phyloP scores from a whole-genome alignment of 257 asterid genomes.

The Capsicum baccatum region DNA sequence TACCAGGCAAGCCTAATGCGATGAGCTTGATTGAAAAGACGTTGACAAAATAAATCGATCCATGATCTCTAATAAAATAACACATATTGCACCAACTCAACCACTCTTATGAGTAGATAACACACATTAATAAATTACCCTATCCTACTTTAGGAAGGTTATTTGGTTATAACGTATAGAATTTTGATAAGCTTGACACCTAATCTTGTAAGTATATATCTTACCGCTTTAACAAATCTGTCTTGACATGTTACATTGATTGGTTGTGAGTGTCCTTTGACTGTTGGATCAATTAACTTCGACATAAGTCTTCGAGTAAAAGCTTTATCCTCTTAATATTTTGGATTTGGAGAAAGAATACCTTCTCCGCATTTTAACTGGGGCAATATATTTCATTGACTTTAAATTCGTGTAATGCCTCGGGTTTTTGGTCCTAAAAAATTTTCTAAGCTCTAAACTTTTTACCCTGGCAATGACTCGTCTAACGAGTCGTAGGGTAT shows the following conservation, averaged over 20 bases:
- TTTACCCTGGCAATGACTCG: too few relatives aligned
- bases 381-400: background rate
- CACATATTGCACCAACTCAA: too few relatives aligned
- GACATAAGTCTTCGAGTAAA: background rate
- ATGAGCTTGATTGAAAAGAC: too few relatives aligned
- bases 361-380: background rate
- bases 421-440: too few relatives aligned
- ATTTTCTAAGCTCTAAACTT: too few relatives aligned
- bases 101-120: background rate
- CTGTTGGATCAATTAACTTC: background rate
- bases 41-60: too few relatives aligned
- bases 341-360: background rate
- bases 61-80: too few relatives aligned
- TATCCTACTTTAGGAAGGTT: background rate
- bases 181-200: conserved; percentile 6
- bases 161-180: background rate
- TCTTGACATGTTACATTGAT: background rate
- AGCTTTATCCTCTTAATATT: background rate
- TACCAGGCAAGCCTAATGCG: too few relatives aligned
- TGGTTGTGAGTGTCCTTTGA: background rate
- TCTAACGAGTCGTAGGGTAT: too few relatives aligned
- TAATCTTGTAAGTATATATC: too few relatives aligned
- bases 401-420: too few relatives aligned
- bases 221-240: background rate
- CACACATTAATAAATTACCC: background rate